Conservation (phyloP, 2,329 filamentous ascomycete genomes). For the Penicillium sp. region DNA sequence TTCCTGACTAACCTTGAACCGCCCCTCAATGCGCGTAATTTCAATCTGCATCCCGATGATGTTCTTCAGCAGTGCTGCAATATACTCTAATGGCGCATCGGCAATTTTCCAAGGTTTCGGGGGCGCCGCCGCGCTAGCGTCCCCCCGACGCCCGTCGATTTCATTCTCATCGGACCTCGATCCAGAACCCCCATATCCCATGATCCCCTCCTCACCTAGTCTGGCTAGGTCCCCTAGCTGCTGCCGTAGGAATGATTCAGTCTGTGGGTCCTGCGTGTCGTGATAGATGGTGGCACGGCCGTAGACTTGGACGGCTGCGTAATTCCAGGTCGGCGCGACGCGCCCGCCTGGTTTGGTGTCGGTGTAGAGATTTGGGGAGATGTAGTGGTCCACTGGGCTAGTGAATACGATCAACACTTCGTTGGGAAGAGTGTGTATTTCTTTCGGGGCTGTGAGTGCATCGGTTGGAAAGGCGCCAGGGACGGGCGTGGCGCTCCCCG, state of each 20-base stretch:
- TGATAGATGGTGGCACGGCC: conserved; percentile 17
- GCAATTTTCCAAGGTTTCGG: conserved; percentile 16
- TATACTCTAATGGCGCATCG: conserved; percentile 20
- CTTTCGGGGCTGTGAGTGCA: background rate
- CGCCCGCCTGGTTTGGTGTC: conserved; percentile 64
- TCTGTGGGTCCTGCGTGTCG: background rate
- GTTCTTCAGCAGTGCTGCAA: conserved; percentile 19
- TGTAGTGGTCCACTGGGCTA: conserved; percentile 22
- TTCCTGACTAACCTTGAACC: conserved; percentile 26
- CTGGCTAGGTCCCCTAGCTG: conserved; percentile 17
- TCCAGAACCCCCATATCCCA: conserved; percentile 7
- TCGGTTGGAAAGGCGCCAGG: background rate
- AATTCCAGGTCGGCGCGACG: conserved; percentile 72
- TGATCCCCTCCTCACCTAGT: conserved; percentile 17
- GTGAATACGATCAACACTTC: conserved; percentile 24
- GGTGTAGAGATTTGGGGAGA: conserved; percentile 63
- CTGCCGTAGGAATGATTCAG: conserved; percentile 10
- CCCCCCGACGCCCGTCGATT: background rate
- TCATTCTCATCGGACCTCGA: background rate
- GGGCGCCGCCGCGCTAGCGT: background rate
- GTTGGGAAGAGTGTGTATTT: background rate
- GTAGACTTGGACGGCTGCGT: conserved; percentile 54
- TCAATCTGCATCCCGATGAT: conserved; percentile 21
- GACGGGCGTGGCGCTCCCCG: background rate
- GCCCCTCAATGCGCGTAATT: conserved; percentile 20